phyloP scores from a whole-genome alignment of 1,284 basidiomycete genomes.

The Pascua sp. region DNA sequence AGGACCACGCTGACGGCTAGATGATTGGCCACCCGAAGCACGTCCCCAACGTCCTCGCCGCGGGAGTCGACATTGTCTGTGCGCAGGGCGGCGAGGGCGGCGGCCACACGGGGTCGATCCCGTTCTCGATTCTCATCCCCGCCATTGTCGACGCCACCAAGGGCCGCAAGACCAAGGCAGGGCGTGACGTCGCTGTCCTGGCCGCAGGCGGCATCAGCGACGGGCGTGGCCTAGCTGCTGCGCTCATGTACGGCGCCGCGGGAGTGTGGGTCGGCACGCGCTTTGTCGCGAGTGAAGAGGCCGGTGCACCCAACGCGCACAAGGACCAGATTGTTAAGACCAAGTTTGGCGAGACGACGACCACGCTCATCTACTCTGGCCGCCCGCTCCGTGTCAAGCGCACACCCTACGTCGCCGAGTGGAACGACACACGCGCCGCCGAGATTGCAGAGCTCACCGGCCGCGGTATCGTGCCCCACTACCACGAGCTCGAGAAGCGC shows the following conservation, averaged over 20 bases:
- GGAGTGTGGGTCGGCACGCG: slow-evolving; percentile 87
- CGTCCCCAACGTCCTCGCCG: slow-evolving; percentile 70
- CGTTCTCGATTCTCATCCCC: slow-evolving; percentile 49
- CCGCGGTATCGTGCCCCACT: slow-evolving; percentile 70
- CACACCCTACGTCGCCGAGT: slow-evolving; percentile 74
- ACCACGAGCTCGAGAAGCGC: slow-evolving; percentile 68
- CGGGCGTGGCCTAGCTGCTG: slow-evolving; percentile 76
- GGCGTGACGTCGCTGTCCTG: slow-evolving; percentile 71
- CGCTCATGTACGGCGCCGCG: slow-evolving; percentile 76
- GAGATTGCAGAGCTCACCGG: slow-evolving; percentile 62
- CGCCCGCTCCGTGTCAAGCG: slow-evolving; percentile 76
- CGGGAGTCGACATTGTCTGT: slow-evolving; percentile 80
- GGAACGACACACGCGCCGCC: slow-evolving; percentile 50
- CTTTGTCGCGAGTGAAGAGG: slow-evolving; percentile 68
- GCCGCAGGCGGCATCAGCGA: slow-evolving; percentile 86
- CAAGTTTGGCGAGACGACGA: slow-evolving; percentile 54
- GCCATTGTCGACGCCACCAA: slow-evolving; percentile 77
- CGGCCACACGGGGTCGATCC: slow-evolving; percentile 54
- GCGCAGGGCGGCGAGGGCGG: slow-evolving; percentile 85
- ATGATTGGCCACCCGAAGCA: slow-evolving; percentile 91
- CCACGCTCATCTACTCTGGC: slow-evolving; percentile 80
- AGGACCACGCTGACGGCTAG: slow-evolving; percentile 52
- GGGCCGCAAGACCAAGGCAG: slow-evolving; percentile 67
- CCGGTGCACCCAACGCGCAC: slow-evolving; percentile 74
- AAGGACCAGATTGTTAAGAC: slow-evolving; percentile 60